Percentiles rank a stretch among this genome's conserved stretches.
These are phyloP conservation scores for Selenicereus undatus DNA, from an alignment of 148 eudicot species.

Conservation along the genomic window DNA sequence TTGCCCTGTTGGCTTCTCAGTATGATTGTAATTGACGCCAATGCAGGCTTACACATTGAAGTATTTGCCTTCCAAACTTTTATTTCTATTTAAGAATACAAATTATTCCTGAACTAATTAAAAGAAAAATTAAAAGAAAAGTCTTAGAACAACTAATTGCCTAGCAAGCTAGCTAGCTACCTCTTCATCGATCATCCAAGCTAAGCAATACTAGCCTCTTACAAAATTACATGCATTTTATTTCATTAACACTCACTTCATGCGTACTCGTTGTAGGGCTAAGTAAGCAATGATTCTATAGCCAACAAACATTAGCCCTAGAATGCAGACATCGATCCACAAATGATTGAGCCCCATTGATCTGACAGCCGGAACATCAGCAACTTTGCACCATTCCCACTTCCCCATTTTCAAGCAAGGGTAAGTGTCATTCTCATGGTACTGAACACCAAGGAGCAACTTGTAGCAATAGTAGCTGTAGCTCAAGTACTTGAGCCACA, in stretches of 20 bases:
- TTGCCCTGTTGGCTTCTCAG: neutral
- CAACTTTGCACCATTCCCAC: conserved; percentile 64
- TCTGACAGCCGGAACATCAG: conserved; percentile 61
- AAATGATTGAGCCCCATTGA: conserved; percentile 63
- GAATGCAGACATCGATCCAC: conserved; percentile 59
- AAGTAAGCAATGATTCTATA: conserved; percentile 82
- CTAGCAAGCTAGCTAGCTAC: neutral
- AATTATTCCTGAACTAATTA: neutral
- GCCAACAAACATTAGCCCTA: conserved; percentile 86
- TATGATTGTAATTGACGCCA: neutral
- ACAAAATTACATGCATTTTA: conserved; percentile 8
- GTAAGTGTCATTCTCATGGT: conserved; percentile 64
- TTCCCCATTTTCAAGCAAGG: conserved; percentile 52
- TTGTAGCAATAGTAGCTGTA: conserved; percentile 94
- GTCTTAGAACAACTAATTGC: neutral
- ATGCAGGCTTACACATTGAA: neutral
- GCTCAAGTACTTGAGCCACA: conserved; percentile 95
- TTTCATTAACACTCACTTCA: conserved; percentile 23
- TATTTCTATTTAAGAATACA: neutral
- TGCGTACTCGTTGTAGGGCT: conserved; percentile 62
- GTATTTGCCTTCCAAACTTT: neutral
- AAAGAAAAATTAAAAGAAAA: neutral
- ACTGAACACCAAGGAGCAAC: conserved; percentile 87
- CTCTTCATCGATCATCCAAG: neutral
- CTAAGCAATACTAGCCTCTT: neutral